Percentiles rank a stretch among this genome's conserved stretches.
Conservation (phyloP, 176 grass and related monocot species). For the Typha latifolia region DNA sequence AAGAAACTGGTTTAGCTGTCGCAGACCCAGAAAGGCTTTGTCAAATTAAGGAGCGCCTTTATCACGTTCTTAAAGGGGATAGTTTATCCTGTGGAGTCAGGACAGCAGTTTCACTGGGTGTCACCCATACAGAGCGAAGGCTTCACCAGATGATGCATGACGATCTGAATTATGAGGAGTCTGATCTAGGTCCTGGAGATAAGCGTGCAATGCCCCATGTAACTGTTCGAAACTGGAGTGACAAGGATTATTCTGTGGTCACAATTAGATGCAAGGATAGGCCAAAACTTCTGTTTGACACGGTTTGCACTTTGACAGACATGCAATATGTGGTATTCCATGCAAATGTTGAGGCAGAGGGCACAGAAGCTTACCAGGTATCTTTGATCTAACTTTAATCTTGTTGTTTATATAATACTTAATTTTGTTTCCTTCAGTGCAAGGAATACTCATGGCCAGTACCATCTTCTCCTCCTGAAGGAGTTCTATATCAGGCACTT, state of each 20-base stretch:
- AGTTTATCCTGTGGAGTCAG: constrained; percentile 23
- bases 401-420: neutral
- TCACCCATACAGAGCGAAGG: constrained; percentile 48
- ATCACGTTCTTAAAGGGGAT: constrained; percentile 41
- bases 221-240: constrained; percentile 59
- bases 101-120: constrained; percentile 31
- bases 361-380: constrained; percentile 67
- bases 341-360: constrained; percentile 57
- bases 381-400: neutral
- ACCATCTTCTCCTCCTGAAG: constrained; percentile 21
- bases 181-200: constrained; percentile 10
- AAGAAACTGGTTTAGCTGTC: constrained; percentile 39
- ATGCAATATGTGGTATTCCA: constrained; percentile 75
- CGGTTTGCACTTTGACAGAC: constrained; percentile 76
- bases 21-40: constrained; percentile 26
- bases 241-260: constrained; percentile 79
- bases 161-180: constrained; percentile 36
- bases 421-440: constrained; percentile 5
- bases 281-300: constrained; percentile 77
- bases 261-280: constrained; percentile 75
- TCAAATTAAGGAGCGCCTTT: constrained; percentile 43
- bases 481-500: constrained; percentile 80
- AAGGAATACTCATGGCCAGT: constrained; percentile 12
- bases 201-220: constrained; percentile 35
- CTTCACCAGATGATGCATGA: constrained; percentile 85